A percentile compares a stretch with the other conserved stretches of the same genome.
Evolutionary conservation across 2,329 filamentous ascomycete genomes (phyloP).

Genomic region (Claviceps purpurea): DNA sequence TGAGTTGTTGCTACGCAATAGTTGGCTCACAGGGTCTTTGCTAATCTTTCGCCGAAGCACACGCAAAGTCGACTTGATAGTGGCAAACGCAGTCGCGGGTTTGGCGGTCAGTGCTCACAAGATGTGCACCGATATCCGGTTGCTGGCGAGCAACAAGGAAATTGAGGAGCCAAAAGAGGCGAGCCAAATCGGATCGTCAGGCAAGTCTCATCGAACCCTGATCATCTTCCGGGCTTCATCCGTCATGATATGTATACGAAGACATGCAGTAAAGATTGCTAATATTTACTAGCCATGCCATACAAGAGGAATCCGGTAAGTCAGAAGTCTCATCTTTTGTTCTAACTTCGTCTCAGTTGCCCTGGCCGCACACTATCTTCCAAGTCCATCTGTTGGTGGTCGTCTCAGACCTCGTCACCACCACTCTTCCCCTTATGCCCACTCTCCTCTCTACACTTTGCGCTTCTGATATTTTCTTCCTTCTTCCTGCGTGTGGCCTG

Average conservation of each 20-base stretch:
- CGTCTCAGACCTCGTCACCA: not conserved
- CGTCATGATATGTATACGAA: not conserved
- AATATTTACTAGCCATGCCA: constrained; percentile 16
- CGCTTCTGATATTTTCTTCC: not conserved
- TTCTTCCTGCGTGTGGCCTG: not conserved
- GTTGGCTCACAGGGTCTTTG: constrained; percentile 1
- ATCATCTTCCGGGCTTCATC: not conserved
- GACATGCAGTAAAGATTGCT: constrained; percentile 28
- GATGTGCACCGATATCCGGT: constrained; percentile 62
- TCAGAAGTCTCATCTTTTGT: not conserved
- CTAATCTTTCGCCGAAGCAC: constrained; percentile 23
- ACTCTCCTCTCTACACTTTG: not conserved
- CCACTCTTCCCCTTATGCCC: not conserved
- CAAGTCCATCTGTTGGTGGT: not conserved
- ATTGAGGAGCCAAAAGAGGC: constrained; percentile 75
- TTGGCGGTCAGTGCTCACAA: constrained; percentile 63
- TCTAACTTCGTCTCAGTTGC: not conserved
- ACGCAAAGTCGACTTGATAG: constrained; percentile 66
- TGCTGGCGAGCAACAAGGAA: constrained; percentile 66
- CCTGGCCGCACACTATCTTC: no score
- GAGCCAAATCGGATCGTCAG: constrained; percentile 54
- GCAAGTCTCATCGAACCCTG: not conserved
- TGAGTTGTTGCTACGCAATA: constrained; percentile 3
- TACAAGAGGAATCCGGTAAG: constrained; percentile 10
- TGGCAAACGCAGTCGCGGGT: constrained; percentile 69